Evolutionary conservation across 1,139 yeast genomes (phyloP), one percentile per base, ranked within the genome.

Genomic region (Spathaspora sp.): DNA sequence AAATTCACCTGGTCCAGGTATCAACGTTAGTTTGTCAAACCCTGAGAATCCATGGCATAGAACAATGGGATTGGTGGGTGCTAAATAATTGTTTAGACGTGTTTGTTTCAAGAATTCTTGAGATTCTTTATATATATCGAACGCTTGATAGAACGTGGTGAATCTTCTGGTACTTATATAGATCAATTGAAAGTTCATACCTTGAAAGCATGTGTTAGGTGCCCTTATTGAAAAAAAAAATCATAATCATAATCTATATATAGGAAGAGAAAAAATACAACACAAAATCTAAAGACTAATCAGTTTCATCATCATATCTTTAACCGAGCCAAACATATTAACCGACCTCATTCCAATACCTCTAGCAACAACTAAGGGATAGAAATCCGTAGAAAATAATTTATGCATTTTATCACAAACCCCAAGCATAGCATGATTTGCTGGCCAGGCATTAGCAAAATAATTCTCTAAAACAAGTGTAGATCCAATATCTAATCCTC

Each of bases 341-440:
- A 90, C 74, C 1, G 83, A 55, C 47, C 82, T 82, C 58, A 91
- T 74, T 0, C 99, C 99, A 39, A 84, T 59, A 1, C 93, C 82
- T 57, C 99, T 77, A 37, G 85, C 67, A 43, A 79, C 76, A 15
- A 89, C 97, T 11, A 91, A 55, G 0, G 97, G 96, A 36, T 74
- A 74, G 50, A 76, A 79, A 55, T 85, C 90, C 1, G 89, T 83
- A 8, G 91, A 77, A 61, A 91, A 93, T 20, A 93, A 68, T 65
- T 93, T 93, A 67, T 91, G 97, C 50, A 95, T 70, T 65, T 90
- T 90, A 66, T 93, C 99, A 44, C 95, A 95, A 24, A 87, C 86
- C 0, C 98, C 98, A 43, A 93, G 70, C 53, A 90, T 69, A 43
- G 81, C 76, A 59, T 90, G 95, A 63, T 93, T 93, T 27, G 76